These are phyloP conservation scores for Sporothrix pseudoabietina DNA, from an alignment of 2,329 filamentous ascomycete species.

Conservation along the genomic window DNA sequence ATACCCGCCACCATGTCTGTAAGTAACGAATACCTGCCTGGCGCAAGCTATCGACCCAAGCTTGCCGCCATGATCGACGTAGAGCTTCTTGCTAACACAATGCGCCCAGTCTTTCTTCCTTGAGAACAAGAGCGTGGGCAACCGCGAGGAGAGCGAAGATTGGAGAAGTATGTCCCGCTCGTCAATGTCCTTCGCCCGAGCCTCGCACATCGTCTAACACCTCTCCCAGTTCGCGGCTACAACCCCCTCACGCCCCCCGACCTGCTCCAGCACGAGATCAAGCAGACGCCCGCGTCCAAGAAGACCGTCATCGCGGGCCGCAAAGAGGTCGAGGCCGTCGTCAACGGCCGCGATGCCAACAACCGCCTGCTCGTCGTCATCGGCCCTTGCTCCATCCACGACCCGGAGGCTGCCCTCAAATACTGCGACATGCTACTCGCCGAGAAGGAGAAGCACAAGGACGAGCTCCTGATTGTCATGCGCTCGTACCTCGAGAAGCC, in stretches of 20 bases:
- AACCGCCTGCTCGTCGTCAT: slow-evolving; percentile 71
- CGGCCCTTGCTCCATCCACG: slow-evolving; percentile 96
- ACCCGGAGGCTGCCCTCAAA: slow-evolving; percentile 83
- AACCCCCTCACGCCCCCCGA: slow-evolving; percentile 92
- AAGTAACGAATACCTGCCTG: slow-evolving; percentile 1
- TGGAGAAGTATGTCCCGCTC: slow-evolving; percentile 68
- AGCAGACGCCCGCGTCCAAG: slow-evolving; percentile 59
- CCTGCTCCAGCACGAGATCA: slow-evolving; percentile 91
- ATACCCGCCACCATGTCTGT: slow-evolving; percentile 16
- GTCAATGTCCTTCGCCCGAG: not conserved
- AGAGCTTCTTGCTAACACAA: slow-evolving; percentile 1
- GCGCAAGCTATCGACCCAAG: too few relatives aligned
- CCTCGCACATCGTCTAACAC: not conserved
- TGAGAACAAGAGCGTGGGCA: slow-evolving; percentile 76
- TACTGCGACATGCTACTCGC: slow-evolving; percentile 85
- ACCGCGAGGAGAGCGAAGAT: slow-evolving; percentile 73
- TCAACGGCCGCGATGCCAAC: slow-evolving; percentile 61
- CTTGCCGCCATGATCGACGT: not conserved
- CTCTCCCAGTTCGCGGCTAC: slow-evolving; percentile 73
- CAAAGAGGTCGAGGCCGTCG: slow-evolving; percentile 64
- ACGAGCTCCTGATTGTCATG: slow-evolving; percentile 95
- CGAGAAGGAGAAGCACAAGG: slow-evolving; percentile 83
- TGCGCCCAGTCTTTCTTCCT: slow-evolving; percentile 65
- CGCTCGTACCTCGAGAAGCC: slow-evolving; percentile 98
- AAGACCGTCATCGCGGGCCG: slow-evolving; percentile 63